These are phyloP conservation scores for Ormosia semicastrata DNA, from an alignment of 306 rosid genomes.

Conservation along the genomic window DNA sequence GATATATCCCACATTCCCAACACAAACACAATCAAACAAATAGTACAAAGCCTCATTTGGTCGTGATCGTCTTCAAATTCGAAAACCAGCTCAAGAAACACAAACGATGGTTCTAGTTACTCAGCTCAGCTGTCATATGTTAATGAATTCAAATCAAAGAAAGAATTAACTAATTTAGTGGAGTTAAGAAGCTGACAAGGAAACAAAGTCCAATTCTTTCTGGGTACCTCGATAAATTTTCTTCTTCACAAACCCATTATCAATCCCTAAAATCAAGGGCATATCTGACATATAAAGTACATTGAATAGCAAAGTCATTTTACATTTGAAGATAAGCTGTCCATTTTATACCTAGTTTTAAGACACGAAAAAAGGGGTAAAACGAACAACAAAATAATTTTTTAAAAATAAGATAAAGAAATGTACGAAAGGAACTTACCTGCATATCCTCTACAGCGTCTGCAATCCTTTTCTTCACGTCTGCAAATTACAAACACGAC, in stretches of 20 bases:
- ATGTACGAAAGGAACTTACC: conserved; percentile 32
- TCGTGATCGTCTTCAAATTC: not conserved
- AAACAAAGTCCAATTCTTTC: not conserved
- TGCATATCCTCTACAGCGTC: conserved; percentile 71
- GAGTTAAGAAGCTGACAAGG: not conserved
- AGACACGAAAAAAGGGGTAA: not conserved
- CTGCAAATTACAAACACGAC: conserved; percentile 29
- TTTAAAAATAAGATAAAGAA: not conserved
- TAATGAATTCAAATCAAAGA: not conserved
- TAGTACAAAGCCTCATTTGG: not conserved
- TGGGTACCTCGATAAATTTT: not conserved
- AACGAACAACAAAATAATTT: not conserved
- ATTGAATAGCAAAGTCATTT: not conserved
- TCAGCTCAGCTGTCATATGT: not conserved
- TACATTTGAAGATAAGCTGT: not conserved
- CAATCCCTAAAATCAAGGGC: not conserved
- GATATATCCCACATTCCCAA: not conserved
- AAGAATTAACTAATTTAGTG: not conserved
- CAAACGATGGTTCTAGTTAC: not conserved
- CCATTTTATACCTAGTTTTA: not conserved
- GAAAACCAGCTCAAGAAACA: not conserved
- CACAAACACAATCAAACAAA: not conserved
- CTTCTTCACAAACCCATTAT: not conserved
- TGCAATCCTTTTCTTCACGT: conserved; percentile 71
- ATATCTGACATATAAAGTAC: not conserved